Evolutionary conservation across 1,139 yeast genomes (phyloP), one percentile per base, ranked within the genome.

Genomic region (Kodamaea alishanica): DNA sequence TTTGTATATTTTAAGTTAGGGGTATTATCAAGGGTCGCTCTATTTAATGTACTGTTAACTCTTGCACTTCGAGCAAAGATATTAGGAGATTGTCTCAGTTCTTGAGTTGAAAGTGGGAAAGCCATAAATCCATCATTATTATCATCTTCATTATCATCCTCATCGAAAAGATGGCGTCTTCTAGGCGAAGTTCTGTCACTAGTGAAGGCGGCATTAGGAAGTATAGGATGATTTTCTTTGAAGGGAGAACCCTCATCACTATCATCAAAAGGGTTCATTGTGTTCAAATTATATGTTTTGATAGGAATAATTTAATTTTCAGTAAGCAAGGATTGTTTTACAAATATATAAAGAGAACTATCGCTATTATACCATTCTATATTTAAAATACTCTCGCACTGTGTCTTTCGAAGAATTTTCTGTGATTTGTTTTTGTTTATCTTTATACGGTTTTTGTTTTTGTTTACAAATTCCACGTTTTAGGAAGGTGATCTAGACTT

Each of bases 31-130:
- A 60, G 44, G 2, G 45, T 51, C 22, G 40, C 39, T 29, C 44
- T 37, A 4, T 43, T 39, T 7, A 45, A 12, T 6, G 41, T 50
- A 53, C 85, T 56, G 67, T 79, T 46, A 73, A 82, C 31, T 58
- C 82, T 46, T 73, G 88, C 53, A 71, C 83, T 53, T 51, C 75
- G 52, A 29, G 75, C 49, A 42, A 70, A 72, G 15, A 71, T 71
- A 43, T 68, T 69, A 1, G 77, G 77, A 5, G 76, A 70, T 37
- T 65, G 73, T 45, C 70, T 59, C 37, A 50, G 58, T 26, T 50
- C 52, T 32, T 54, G 55, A 8, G 49, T 45, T n/a, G 65, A 58
- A 28, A 43, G 49, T 26, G 65, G 70, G 45, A 61, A 64, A 4
- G 59, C 65, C 47, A 55, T 47, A 39, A 60, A 64, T 24, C 49